Base-by-base conservation (phyloP, 164 flowering plant genomes). In the Nelumbo lutea region DNA sequence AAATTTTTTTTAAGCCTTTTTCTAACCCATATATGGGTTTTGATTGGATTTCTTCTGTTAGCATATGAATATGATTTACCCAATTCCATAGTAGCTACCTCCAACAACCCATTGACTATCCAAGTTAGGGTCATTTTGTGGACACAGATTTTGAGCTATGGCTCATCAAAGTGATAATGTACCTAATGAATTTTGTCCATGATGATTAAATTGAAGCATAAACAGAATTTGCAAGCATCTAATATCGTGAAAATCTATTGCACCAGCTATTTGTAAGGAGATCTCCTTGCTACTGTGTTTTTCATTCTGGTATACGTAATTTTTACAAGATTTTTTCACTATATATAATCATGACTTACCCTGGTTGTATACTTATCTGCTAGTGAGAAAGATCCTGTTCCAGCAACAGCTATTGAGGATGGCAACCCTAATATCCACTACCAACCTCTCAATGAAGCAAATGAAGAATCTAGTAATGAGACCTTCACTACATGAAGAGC, bases 381-480 rank as follows among this genome's bases (percentile, higher is more conserved):
- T 71, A 84, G 85, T 5, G 88, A 66, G 62, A 76, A 69, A 55
- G 77, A 70, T 42, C 51, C 74, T 11, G 72, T 15, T 58, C 62
- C 67, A 10, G 43, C 41, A 15, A 42, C 71, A 44, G 48, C 71
- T 61, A 15, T 61, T 13, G 79, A 64, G 44, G 68, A 73, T 69
- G 79, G 66, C 40, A 71, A 76, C 51, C 60, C 42, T 9, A 11
- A 41, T 56, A 64, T 60, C 14, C 68, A 76, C n/a, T 85, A 87
- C 73, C 78, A 80, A 74, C 66, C 61, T 45, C 82, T 87, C 46
- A 68, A 61, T 59, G 77, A 75, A 42, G 88, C 81, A 64, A 78
- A 57, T 66, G 65, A 60, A 64, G 71, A 62, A 48, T 62, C 78
- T 55, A 68, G 75, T 71, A 64, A 55, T 39, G 77, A 76, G 64